phyloP scores from a whole-genome alignment of 768 basidiomycete genomes.

The Fistulinella prunicolor region DNA sequence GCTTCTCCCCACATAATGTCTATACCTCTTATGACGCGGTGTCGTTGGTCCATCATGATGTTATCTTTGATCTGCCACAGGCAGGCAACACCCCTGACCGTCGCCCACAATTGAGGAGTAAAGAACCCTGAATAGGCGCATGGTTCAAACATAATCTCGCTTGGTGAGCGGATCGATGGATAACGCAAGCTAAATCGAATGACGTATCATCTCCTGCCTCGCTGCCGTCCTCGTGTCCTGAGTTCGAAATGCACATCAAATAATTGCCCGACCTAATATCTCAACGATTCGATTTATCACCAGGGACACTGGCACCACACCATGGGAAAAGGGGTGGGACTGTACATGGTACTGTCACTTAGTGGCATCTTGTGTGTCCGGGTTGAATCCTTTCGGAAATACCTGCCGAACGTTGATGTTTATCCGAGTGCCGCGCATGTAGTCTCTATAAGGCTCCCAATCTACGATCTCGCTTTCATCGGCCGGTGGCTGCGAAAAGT shows the following conservation, averaged over 20 bases:
- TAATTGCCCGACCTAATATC: not conserved
- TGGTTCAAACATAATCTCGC: conserved; percentile 7
- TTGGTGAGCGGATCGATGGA: conserved; percentile 11
- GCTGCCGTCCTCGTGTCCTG: conserved; percentile 5
- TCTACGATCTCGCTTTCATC: conserved; percentile 31
- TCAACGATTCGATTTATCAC: conserved; percentile 7
- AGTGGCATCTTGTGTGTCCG: conserved; percentile 12
- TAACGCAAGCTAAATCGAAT: conserved; percentile 3
- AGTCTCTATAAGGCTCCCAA: conserved; percentile 64
- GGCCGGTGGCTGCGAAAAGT: conserved; percentile 39
- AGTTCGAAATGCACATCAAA: not conserved
- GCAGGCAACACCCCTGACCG: not conserved
- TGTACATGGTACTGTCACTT: not conserved
- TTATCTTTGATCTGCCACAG: not conserved
- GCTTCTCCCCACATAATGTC: not conserved
- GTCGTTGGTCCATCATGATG: conserved; percentile 21
- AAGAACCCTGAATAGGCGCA: not conserved
- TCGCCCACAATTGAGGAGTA: not conserved
- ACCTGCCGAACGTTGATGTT: conserved; percentile 93
- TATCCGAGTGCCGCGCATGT: conserved; percentile 68
- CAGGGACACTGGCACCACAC: not conserved
- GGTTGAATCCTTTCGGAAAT: conserved; percentile 67
- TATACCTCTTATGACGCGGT: conserved; percentile 13
- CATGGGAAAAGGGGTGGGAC: not conserved
- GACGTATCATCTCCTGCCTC: not conserved